Conservation (phyloP, 352 stramenopile genomes). For the Plasmopara halstedii region DNA sequence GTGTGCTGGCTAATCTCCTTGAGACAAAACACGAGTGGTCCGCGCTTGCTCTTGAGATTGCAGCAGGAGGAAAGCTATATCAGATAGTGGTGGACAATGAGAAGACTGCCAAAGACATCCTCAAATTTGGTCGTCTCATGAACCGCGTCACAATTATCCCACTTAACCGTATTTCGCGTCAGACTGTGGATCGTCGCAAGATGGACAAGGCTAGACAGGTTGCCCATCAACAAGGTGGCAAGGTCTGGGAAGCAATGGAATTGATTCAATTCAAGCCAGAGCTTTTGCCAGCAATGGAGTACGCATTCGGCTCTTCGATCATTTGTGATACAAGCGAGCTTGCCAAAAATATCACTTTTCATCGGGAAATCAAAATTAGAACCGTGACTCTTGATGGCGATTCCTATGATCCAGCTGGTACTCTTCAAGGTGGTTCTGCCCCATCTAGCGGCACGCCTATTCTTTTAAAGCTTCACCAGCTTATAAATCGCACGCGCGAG, state of each 20-base stretch:
- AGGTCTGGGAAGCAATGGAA: conserved; percentile 91
- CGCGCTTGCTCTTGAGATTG: conserved; percentile 96
- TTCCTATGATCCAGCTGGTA: conserved; percentile 96
- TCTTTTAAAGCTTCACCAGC: conserved; percentile 71
- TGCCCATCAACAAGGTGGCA: conserved; percentile 82
- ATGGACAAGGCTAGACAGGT: conserved; percentile 80
- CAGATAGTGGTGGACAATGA: conserved; percentile 99
- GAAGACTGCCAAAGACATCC: conserved; percentile 95
- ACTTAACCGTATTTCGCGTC: conserved; percentile 94
- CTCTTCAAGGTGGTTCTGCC: conserved; percentile 89
- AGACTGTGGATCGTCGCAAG: conserved; percentile 62
- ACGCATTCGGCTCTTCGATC: conserved; percentile 97
- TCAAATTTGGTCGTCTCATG: conserved; percentile 95
- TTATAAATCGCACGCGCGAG: conserved; percentile 63
- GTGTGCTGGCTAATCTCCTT: conserved; percentile 94
- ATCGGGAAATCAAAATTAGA: conserved; percentile 90
- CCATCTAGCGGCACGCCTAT: conserved; percentile 68
- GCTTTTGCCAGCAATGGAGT: conserved; percentile 93
- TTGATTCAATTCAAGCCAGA: conserved; percentile 96
- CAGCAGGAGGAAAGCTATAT: conserved; percentile 96
- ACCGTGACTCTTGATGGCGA: conserved; percentile 98
- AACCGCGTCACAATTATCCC: conserved; percentile 98
- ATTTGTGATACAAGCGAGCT: conserved; percentile 95
- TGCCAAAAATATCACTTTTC: conserved; percentile 81
- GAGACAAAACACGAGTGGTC: conserved; percentile 91